These are phyloP conservation scores for Gyromitra esculenta DNA, from an alignment of 2,329 filamentous ascomycete species.

Conservation along the genomic window DNA sequence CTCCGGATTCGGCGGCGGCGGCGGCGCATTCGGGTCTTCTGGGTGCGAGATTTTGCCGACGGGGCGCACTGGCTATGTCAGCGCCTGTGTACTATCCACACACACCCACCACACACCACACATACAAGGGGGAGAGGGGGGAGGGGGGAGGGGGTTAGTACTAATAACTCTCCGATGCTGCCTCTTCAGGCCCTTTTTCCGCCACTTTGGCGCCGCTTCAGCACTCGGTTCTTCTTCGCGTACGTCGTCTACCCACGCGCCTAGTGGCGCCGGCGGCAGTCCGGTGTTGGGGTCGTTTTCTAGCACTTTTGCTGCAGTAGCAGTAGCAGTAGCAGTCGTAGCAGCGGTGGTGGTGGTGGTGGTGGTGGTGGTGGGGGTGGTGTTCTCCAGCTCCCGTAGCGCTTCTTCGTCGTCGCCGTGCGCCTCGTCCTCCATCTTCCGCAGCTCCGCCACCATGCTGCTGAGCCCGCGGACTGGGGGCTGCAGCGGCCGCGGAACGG, in stretches of 20 bases:
- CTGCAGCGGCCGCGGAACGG: slow-evolving; percentile 68
- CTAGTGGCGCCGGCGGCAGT: slow-evolving; percentile 36
- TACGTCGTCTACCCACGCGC: slow-evolving; percentile 47
- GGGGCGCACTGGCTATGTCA: slow-evolving; percentile 60
- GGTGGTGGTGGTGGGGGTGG: no score
- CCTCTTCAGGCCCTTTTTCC: slow-evolving; percentile 85
- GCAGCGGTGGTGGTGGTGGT: no score
- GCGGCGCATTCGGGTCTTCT: slow-evolving; percentile 60
- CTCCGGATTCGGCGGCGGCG: slow-evolving; percentile 58
- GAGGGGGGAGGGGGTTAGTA: slow-evolving; percentile 62
- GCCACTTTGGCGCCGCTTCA: slow-evolving; percentile 68
- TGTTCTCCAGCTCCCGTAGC: slow-evolving; percentile 73
- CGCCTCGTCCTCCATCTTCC: slow-evolving; percentile 74
- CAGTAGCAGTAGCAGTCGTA: slow-evolving; percentile 64
- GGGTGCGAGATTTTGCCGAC: slow-evolving; percentile 56
- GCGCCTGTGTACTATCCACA: slow-evolving; percentile 29
- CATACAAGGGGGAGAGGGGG: slow-evolving; percentile 33
- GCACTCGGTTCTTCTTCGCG: slow-evolving; percentile 53
- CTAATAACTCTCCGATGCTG: slow-evolving; percentile 77
- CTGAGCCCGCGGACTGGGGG: slow-evolving; percentile 75
- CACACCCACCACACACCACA: no score
- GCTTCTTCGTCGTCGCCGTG: slow-evolving; percentile 79
- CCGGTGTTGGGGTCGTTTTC: slow-evolving; percentile 41
- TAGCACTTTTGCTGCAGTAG: slow-evolving; percentile 67
- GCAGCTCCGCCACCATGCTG: slow-evolving; percentile 75